A percentile compares a stretch with the other conserved stretches of the same genome.
Evolutionary conservation across 106 monocot species (phyloP).

Genomic region (Apostasia ramifera): DNA sequence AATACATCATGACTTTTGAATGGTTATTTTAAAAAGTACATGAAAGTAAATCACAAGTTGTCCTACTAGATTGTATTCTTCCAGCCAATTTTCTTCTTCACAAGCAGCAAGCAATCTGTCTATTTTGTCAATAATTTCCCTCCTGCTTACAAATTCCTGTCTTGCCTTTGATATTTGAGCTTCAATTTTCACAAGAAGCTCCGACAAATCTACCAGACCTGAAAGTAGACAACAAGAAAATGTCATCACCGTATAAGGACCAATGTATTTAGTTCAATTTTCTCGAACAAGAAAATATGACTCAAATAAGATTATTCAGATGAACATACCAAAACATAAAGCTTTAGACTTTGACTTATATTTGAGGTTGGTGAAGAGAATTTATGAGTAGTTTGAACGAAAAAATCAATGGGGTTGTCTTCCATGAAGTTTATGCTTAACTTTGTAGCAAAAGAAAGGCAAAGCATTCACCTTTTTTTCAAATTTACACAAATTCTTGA

Average conservation of each 20-base stretch:
- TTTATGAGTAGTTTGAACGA: too few species aligned
- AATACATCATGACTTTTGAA: background rate
- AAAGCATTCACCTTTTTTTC: too few species aligned
- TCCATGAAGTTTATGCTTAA: too few species aligned
- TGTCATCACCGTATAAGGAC: background rate
- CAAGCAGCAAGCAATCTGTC: conserved; percentile 77
- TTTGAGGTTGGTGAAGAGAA: too few species aligned
- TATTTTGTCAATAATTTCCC: conserved; percentile 84
- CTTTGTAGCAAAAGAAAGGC: too few species aligned
- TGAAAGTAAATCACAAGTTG: background rate
- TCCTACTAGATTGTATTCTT: conserved; percentile 79
- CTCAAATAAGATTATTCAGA: too few species aligned
- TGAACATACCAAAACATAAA: too few species aligned
- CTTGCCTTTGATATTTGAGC: conserved; percentile 69
- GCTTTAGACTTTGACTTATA: too few species aligned
- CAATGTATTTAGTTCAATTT: background rate
- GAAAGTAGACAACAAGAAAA: conserved; percentile 7
- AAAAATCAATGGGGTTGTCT: too few species aligned
- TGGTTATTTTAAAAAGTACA: background rate
- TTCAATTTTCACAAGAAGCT: conserved; percentile 77
- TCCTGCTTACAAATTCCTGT: conserved; percentile 72
- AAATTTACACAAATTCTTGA: too few species aligned
- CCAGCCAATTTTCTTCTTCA: conserved; percentile 94
- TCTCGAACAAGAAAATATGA: too few species aligned
- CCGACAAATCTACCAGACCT: conserved; percentile 87